A percentile compares a stretch with the other conserved stretches of the same genome.
phyloP scores from a whole-genome alignment of 257 asterid genomes.

The Ilex aquifolium region DNA sequence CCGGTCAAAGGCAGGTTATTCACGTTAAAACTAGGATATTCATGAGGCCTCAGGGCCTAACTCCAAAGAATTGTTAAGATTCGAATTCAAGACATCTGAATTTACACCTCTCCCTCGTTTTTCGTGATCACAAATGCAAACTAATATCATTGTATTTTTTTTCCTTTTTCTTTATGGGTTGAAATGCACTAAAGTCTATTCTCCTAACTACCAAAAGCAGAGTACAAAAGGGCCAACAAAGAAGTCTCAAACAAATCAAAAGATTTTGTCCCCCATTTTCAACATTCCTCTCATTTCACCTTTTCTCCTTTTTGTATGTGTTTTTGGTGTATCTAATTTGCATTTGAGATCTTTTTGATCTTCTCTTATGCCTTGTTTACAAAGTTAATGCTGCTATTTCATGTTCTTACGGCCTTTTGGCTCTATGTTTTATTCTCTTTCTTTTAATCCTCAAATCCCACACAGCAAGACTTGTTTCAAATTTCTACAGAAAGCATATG shows the following conservation, averaged over 20 bases:
- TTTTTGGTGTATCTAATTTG: conserved; percentile 26
- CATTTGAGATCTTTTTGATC: conserved; percentile 22
- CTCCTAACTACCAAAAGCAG: conserved; percentile 37
- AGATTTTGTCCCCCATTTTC: conserved; percentile 48
- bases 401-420: conserved; percentile 17
- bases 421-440: conserved; percentile 9
- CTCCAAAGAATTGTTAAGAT: no score
- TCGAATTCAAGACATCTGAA: no score
- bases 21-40: no score
- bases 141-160: conserved; percentile 18
- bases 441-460: background rate
- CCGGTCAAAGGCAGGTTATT: no score
- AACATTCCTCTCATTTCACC: conserved; percentile 21
- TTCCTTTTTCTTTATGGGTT: conserved; percentile 28
- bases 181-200: conserved; percentile 30
- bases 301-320: conserved; percentile 14
- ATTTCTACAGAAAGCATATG: no score
- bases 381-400: conserved; percentile 8
- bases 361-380: conserved; percentile 24
- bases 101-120: background rate
- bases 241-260: conserved; percentile 38
- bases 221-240: conserved; percentile 22
- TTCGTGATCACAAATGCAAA: conserved; percentile 8
- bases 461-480: no score
- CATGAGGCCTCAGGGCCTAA: no score